Evolutionary conservation across 805 yeast genomes (phyloP), one percentile per base, ranked within the genome.

Genomic region (Zygoascus ofunaensis): DNA sequence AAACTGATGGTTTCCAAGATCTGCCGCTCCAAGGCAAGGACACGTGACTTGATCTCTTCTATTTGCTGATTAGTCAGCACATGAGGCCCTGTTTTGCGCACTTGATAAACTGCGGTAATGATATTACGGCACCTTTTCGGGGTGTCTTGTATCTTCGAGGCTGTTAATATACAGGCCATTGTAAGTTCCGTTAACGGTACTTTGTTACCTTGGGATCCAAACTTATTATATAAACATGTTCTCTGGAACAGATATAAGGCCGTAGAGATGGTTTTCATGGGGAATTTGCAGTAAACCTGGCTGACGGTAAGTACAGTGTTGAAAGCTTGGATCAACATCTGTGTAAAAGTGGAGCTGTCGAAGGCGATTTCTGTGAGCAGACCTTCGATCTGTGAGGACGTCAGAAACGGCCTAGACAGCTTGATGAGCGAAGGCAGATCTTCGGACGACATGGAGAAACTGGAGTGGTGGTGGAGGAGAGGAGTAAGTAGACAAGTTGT

Each of bases 111-210:
- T 15, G 53, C 59, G 66, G 55, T 71, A 68, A 28, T 74, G 10
- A 87, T 70, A 37, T 82, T 85, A 42, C 76, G 69, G 14, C 82
- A 60, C 53, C 82, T 82, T 59, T 86, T 87, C 35, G 87, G 80
- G 35, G 87, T 84, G 56, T 87, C 96, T 56, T 85, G 94, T 50
- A 79, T 77, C 60, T 87, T 86, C 36, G 80, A 68, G 2, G 95
- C 82, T 14, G 85, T 65, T 46, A 83, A 74, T 5, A 87, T 58
- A 43, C 87, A 73, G 7, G 90, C 73, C 5, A 80, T 62, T 0
- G 85, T 84, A n/a, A 84, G 73, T 37, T 80, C 79, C 14, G 33
- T 43, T 4, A 49, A 33, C 3, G 54, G 52, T 14, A 37, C 41
- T 18, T 37, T 37, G 19, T 21, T 24, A 12, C 30, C 12, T 26